Evolutionary conservation across 345 rosid genomes (phyloP).

Genomic region (Rhodomyrtus tomentosa): DNA sequence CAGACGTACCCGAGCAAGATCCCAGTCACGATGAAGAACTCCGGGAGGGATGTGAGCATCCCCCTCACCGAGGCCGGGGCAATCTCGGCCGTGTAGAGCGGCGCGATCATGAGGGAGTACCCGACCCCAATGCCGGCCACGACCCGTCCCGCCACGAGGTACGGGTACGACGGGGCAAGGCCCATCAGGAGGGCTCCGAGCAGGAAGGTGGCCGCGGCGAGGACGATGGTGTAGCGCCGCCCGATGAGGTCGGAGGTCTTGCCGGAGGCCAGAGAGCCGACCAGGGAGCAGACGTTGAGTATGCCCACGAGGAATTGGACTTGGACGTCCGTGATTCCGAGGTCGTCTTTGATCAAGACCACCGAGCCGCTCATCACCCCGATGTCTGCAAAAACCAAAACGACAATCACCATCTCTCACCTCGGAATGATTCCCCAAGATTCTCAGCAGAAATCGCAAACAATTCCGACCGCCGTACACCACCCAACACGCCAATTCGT

Average conservation of each 20-base stretch:
- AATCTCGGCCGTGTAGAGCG: slow-evolving; percentile 38
- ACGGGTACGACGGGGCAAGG: slow-evolving; percentile 27
- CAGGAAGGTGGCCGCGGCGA: slow-evolving; percentile 41
- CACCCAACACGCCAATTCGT: neutral
- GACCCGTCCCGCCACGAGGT: slow-evolving; percentile 43
- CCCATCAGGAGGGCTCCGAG: slow-evolving; percentile 47
- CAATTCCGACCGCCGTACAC: neutral
- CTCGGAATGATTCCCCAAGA: neutral
- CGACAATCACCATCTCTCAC: neutral
- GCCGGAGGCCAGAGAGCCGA: slow-evolving; percentile 42
- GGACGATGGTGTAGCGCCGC: slow-evolving; percentile 37
- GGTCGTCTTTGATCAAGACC: slow-evolving; percentile 31
- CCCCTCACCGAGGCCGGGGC: slow-evolving; percentile 42
- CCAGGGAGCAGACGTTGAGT: slow-evolving; percentile 36
- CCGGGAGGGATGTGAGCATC: slow-evolving; percentile 45
- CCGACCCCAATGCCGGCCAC: slow-evolving; percentile 53
- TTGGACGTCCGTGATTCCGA: slow-evolving; percentile 31
- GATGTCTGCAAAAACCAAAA: slow-evolving; percentile 22
- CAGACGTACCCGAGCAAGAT: slow-evolving; percentile 36
- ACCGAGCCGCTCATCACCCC: slow-evolving; percentile 66
- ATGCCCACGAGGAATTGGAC: slow-evolving; percentile 46
- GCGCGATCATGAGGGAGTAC: slow-evolving; percentile 55
- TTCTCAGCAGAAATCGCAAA: neutral
- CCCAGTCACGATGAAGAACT: slow-evolving; percentile 44
- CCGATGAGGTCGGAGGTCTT: slow-evolving; percentile 53